Evolutionary conservation across 495 filamentous ascomycete species (phyloP).

Genomic region (Hypoxylon rickii): DNA sequence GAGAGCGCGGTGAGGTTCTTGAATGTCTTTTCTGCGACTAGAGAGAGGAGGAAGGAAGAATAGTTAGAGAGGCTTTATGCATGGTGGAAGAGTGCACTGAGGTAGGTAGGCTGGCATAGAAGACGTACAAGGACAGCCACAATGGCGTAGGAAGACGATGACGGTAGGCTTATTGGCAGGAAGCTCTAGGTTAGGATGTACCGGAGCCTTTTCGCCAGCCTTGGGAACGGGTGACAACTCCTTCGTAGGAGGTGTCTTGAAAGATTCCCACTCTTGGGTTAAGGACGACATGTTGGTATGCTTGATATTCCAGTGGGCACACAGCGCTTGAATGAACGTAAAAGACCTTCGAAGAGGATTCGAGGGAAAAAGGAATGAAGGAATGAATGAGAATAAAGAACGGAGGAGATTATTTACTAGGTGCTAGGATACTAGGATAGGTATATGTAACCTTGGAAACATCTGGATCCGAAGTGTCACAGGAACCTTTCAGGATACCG

Average conservation of each 20-base stretch:
- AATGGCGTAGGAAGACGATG: constrained; percentile 63
- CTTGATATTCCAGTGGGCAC: no score
- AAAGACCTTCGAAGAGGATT: no score
- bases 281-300: constrained; percentile 11
- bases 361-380: no score
- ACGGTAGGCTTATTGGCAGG: constrained; percentile 54
- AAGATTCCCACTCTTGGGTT: constrained; percentile 39
- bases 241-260: constrained; percentile 38
- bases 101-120: neutral
- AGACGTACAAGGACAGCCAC: constrained; percentile 62
- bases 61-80: neutral
- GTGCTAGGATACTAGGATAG: no score
- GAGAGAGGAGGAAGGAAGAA: neutral
- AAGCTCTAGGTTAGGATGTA: constrained; percentile 47
- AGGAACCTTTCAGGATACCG: no score
- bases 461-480: no score
- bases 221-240: constrained; percentile 44
- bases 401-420: no score
- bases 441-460: no score
- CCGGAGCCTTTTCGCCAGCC: constrained; percentile 55
- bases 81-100: neutral
- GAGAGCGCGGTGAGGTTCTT: constrained; percentile 51
- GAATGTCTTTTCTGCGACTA: constrained; percentile 65
- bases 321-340: no score
- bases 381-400: no score